Percentiles rank a stretch among this genome's conserved stretches.
Evolutionary conservation across 139 green algal genomes (phyloP).

Genomic region (Volvox africanus): DNA sequence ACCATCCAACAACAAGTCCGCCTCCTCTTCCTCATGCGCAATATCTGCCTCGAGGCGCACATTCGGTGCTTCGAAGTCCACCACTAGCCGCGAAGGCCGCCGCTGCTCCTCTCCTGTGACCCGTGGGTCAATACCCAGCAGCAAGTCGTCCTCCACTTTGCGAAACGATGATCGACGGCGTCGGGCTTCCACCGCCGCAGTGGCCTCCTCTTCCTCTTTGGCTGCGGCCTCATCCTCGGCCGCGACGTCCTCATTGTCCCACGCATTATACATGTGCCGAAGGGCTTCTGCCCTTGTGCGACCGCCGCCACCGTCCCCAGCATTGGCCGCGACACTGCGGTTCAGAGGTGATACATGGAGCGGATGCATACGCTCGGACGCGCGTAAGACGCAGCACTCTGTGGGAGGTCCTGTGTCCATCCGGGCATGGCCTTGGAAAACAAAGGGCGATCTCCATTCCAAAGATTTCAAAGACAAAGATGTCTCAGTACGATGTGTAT

Average conservation of each 20-base stretch:
- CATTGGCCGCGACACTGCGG: neutral
- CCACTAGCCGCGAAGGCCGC: neutral
- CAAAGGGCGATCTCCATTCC: too few species aligned
- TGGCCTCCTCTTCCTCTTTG: neutral
- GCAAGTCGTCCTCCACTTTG: slow-evolving; percentile 2
- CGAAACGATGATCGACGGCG: neutral
- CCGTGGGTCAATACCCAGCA: slow-evolving; percentile 5
- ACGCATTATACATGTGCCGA: neutral
- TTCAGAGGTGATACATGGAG: too few species aligned
- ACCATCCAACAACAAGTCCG: neutral
- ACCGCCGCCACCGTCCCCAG: neutral
- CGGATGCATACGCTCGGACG: too few species aligned
- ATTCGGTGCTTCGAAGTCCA: neutral
- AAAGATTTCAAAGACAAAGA: too few species aligned
- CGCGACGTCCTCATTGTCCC: slow-evolving; percentile 15
- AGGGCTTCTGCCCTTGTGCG: neutral
- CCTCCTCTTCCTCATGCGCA: neutral
- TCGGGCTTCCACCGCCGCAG: neutral
- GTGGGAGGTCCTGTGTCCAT: too few species aligned
- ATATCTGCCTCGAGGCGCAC: neutral
- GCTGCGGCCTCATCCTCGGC: slow-evolving; percentile 3
- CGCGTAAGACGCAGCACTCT: too few species aligned
- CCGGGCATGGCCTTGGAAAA: too few species aligned
- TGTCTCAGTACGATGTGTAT: too few species aligned
- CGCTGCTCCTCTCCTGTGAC: neutral